phyloP scores from a whole-genome alignment of 2,329 filamentous ascomycete genomes.

The Emergomyces orientalis region DNA sequence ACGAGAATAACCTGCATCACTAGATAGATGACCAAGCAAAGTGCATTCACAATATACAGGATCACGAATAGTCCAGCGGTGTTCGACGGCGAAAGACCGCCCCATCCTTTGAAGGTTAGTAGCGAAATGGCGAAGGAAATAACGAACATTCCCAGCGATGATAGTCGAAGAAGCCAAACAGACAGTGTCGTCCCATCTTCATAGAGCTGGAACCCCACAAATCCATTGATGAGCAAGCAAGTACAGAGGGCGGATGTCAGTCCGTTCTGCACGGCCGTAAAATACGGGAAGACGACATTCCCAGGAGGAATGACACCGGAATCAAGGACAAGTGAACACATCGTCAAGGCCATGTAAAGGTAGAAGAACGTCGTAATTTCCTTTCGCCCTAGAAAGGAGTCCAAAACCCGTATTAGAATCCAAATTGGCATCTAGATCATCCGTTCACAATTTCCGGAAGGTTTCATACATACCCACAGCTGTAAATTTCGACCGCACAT shows the following conservation, averaged over 20 bases:
- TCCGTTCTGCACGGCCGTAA: conserved; percentile 78
- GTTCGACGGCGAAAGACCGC: conserved; percentile 71
- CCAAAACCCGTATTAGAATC: conserved; percentile 9
- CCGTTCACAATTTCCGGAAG: neutral
- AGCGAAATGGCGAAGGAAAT: conserved; percentile 81
- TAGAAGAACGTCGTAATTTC: conserved; percentile 90
- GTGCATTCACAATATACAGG: conserved; percentile 79
- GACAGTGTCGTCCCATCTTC: conserved; percentile 92
- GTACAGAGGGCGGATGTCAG: conserved; percentile 77
- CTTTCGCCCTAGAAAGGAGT: conserved; percentile 46
- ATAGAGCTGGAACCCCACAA: conserved; percentile 96
- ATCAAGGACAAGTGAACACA: conserved; percentile 81
- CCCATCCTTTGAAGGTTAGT: conserved; percentile 88
- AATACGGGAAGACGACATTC: conserved; percentile 75
- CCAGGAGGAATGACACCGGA: conserved; percentile 83
- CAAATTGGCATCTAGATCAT: conserved; percentile 5
- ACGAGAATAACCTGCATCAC: conserved; percentile 84
- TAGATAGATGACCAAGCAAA: conserved; percentile 77
- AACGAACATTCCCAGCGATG: conserved; percentile 70
- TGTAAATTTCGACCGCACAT: conserved; percentile 95
- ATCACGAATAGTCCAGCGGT: conserved; percentile 86
- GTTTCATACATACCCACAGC: conserved; percentile 64
- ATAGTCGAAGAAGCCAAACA: conserved; percentile 79
- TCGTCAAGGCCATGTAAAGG: conserved; percentile 82
- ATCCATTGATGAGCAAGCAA: conserved; percentile 89